Percentiles rank a stretch among this genome's conserved stretches.
Conservation (phyloP, 345 rosid genomes). For the Brassica nigra region DNA sequence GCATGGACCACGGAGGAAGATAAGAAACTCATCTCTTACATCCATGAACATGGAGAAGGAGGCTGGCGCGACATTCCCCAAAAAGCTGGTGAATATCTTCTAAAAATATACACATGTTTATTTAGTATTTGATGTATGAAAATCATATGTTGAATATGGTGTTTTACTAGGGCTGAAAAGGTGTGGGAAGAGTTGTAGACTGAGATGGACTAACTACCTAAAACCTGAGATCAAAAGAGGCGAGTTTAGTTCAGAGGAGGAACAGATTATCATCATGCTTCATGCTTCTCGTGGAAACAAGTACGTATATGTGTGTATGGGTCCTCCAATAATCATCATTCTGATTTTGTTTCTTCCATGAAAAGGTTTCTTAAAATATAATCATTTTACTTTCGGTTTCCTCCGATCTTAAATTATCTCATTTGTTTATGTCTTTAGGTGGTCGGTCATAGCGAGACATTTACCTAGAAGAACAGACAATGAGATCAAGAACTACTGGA, state of each 20-base stretch:
- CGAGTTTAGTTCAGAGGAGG: constrained; percentile 47
- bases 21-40: neutral
- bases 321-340: neutral
- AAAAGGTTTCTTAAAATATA: neutral
- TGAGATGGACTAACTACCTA: constrained; percentile 50
- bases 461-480: constrained; percentile 69
- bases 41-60: neutral
- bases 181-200: constrained; percentile 55
- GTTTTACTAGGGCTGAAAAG: constrained; percentile 43
- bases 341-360: neutral
- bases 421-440: constrained; percentile 37
- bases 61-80: neutral
- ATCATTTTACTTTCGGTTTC: neutral
- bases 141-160: neutral
- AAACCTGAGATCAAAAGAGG: constrained; percentile 53
- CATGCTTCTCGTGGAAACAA: constrained; percentile 55
- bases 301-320: constrained; percentile 24
- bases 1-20: constrained; percentile 1
- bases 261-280: constrained; percentile 48
- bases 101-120: neutral
- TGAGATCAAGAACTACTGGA: constrained; percentile 75
- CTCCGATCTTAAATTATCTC: neutral
- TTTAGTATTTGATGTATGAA: neutral
- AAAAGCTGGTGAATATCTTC: neutral
- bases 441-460: constrained; percentile 75